Percentiles rank a stretch among this genome's conserved stretches.
Conservation (phyloP, 73 alveolate genomes). For the Paramecium tetraurelia region DNA sequence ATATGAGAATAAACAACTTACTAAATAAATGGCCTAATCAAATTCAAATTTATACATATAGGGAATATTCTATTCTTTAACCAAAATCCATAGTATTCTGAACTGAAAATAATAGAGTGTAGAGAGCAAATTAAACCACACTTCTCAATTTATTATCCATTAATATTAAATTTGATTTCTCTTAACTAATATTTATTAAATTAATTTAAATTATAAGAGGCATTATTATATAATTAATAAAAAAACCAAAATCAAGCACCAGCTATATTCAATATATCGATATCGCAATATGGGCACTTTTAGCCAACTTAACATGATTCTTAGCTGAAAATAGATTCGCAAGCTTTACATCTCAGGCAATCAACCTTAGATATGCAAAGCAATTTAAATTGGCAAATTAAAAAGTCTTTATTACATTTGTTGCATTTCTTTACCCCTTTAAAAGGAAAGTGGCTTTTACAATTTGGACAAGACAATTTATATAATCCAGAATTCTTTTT, state of each 20-base stretch:
- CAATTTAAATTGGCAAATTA: not conserved
- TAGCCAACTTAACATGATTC: not conserved
- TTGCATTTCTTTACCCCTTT: not conserved
- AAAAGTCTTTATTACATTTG: constrained; percentile 3
- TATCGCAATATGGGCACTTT: not conserved
- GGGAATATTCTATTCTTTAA: not conserved
- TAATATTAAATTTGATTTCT: not conserved
- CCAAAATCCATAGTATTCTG: not conserved
- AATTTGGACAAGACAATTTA: not conserved
- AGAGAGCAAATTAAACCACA: not conserved
- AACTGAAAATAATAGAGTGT: not conserved
- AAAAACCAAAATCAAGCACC: not conserved
- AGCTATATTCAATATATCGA: not conserved
- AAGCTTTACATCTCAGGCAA: not conserved
- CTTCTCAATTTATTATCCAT: not conserved
- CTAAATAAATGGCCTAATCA: not conserved
- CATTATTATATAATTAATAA: not conserved
- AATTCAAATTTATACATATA: not conserved
- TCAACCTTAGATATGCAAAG: not conserved
- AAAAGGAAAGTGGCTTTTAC: not conserved
- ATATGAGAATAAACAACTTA: not conserved
- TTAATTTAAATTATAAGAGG: not conserved
- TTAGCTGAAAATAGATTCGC: not conserved
- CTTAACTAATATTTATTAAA: not conserved
- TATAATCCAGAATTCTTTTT: not conserved